Conservation (phyloP, 2,329 filamentous ascomycete species). For the Cryphonectria naterciae region DNA sequence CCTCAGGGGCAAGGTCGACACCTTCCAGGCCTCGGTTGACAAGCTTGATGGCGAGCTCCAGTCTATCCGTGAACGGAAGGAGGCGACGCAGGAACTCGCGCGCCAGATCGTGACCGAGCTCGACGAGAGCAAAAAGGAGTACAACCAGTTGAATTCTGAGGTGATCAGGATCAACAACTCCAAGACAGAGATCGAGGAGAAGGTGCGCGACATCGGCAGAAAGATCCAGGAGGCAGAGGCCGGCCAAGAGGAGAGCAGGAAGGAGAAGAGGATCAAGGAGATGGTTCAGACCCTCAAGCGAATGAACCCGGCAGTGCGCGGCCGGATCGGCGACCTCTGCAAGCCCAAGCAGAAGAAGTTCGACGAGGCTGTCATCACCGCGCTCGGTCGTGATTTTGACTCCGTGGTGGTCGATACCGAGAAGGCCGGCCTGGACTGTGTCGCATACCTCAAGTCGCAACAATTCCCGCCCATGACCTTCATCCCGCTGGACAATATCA, state of each 20-base stretch:
- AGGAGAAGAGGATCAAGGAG: conserved; percentile 78
- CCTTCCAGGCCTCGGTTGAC: conserved; percentile 71
- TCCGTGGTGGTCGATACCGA: conserved; percentile 94
- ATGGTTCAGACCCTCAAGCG: conserved; percentile 85
- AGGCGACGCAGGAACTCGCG: conserved; percentile 63
- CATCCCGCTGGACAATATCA: conserved; percentile 95
- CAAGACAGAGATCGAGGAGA: conserved; percentile 88
- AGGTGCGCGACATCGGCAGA: conserved; percentile 77
- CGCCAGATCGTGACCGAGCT: conserved; percentile 78
- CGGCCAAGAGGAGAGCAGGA: conserved; percentile 82
- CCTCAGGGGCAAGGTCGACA: conserved; percentile 85
- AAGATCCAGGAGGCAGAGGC: conserved; percentile 87
- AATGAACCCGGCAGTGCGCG: conserved; percentile 89
- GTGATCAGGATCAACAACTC: conserved; percentile 79
- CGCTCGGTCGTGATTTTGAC: conserved; percentile 91
- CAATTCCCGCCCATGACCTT: conserved; percentile 88
- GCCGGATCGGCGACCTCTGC: conserved; percentile 87
- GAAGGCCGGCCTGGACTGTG: conserved; percentile 91
- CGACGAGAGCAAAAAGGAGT: conserved; percentile 85
- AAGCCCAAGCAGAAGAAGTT: conserved; percentile 97
- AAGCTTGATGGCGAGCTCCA: conserved; percentile 74
- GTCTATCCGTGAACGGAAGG: conserved; percentile 70
- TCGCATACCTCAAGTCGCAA: conserved; percentile 91
- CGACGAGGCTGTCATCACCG: conserved; percentile 88
- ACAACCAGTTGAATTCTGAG: conserved; percentile 83